phyloP scores from a whole-genome alignment of 768 basidiomycete species.

The Antrodiella citrinella region DNA sequence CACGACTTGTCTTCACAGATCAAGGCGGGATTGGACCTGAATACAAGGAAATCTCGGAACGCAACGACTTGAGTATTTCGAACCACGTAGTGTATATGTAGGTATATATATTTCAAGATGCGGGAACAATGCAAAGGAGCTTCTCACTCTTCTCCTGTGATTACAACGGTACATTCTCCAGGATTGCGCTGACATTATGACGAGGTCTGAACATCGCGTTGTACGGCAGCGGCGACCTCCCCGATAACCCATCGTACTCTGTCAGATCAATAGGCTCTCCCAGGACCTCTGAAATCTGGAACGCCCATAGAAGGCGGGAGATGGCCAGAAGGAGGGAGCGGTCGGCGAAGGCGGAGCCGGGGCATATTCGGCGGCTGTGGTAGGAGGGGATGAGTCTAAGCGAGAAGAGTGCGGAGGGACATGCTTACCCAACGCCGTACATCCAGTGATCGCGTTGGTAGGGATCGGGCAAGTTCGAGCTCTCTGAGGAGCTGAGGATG shows the following conservation, averaged over 20 bases:
- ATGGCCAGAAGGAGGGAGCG: slow-evolving; percentile 38
- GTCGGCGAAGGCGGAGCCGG: slow-evolving; percentile 37
- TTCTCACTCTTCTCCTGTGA: neutral
- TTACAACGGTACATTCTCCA: slow-evolving; percentile 9
- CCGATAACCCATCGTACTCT: slow-evolving; percentile 39
- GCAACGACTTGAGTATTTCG: too few species aligned
- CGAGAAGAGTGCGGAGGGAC: neutral
- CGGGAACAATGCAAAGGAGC: too few species aligned
- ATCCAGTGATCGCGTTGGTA: slow-evolving; percentile 42
- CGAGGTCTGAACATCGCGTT: slow-evolving; percentile 20
- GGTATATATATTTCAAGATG: too few species aligned
- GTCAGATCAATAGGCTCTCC: slow-evolving; percentile 36
- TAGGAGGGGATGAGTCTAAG: neutral
- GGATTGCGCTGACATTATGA: too few species aligned
- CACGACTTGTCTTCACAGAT: too few species aligned
- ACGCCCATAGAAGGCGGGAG: slow-evolving; percentile 40
- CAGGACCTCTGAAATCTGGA: slow-evolving; percentile 32
- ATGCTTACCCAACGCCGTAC: slow-evolving; percentile 38
- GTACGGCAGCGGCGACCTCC: slow-evolving; percentile 38
- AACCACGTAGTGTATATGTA: too few species aligned
- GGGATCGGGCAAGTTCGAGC: slow-evolving; percentile 33
- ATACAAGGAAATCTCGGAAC: too few species aligned
- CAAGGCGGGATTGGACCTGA: too few species aligned
- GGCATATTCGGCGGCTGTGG: slow-evolving; percentile 27
- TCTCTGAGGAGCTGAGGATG: slow-evolving; percentile 29